Evolutionary conservation across 805 yeast species (phyloP), one percentile per base, ranked within the genome.

Genomic region (Brettanomyces sp.): DNA sequence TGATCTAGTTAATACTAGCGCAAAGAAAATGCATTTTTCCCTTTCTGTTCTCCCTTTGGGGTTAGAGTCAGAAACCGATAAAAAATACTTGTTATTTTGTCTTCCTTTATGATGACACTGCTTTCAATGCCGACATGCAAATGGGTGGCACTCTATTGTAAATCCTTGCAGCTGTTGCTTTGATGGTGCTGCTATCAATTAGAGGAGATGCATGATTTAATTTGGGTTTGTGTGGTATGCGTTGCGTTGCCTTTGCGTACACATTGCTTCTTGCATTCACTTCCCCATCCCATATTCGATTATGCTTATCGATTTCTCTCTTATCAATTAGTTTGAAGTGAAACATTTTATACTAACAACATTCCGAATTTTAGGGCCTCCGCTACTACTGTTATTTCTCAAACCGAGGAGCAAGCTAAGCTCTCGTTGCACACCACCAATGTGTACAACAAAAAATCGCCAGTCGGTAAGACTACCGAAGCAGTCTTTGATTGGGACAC

Each of bases 401-500:
- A 28, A 28, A 49, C 50, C 24, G 42, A 49, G 28, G 37, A 39
- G 8, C 36, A 48, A 13, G 45, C 47, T 14, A 46, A 50, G 25
- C 44, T 55, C 25, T 46, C 56, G 34, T 45, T 56, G 50, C 57
- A 59, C 47, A 44, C 54, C 7, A 30, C 45, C 36, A 59, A 58
- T 36, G 55, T 53, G 30, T 49, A 48, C 45, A 56, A 60, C 34
- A 48, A 53, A 0, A 51, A 54, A 21, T 62, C 66, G 3, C 54
- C 56, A 18, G 53, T 62, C 28, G 49, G 63, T 13, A 55, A 56
- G 45, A 62, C 65, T 13, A 57, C 59, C 18, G 42, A 55, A 23
- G 58, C 66, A 12, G 64, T 54, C 40, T 59, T 52, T 44, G 82
- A 80, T 59, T 83, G 91, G 91, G 77, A 79, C 13, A 67, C 69